Base-by-base conservation (phyloP, 2,329 filamentous ascomycete species). In the Arthroderma sp. region DNA sequence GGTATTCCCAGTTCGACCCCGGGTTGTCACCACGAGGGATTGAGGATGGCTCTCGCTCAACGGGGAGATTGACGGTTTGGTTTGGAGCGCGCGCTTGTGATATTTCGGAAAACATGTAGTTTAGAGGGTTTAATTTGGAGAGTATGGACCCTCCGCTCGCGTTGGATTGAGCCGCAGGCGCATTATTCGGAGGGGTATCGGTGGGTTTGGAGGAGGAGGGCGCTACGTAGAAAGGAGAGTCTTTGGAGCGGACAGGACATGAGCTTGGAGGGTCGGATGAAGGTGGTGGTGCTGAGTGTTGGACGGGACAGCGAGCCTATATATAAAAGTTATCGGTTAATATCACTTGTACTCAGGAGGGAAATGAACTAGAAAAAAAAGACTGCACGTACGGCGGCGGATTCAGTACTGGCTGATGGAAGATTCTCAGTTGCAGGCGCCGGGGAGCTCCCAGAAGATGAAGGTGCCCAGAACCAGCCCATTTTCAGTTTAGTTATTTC, bases 21-120 rank as follows among this genome's bases (percentile, higher is more conserved):
- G 78, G 75, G 48, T 66, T 68, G 55, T 83, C 79, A 56, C 84
- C 86, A 54, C 83, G 83, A n/a, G 91, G 91, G 54, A 98, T 98
- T 1, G 88, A 87, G 1, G 86, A 94, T 29, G 75, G 68, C 64
- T 95, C 87, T 54, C 91, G 83, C 5, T 80, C 75, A 1, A 88
- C 83, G 0, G 88, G 84, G 1, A 98, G 77, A 27, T 73, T 70
- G 28, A 83, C 66, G 3, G 76, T 74, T 65, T 98, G 91, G 50
- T 83, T 71, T 0, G 78, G 70, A 2, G 86, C 79, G 40, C 76
- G 83, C 29, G 79, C 75, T 66, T 96, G 89, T 5, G 88, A 89
- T 38, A 96, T 72, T 50, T 82, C 78, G 36, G 77, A 73, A 63
- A 93, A 94, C 89, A 98, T 98, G 72, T 89, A 95, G 70, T 98